Base-by-base conservation (phyloP, 768 basidiomycete genomes). In the Boletus subcaerulescens region DNA sequence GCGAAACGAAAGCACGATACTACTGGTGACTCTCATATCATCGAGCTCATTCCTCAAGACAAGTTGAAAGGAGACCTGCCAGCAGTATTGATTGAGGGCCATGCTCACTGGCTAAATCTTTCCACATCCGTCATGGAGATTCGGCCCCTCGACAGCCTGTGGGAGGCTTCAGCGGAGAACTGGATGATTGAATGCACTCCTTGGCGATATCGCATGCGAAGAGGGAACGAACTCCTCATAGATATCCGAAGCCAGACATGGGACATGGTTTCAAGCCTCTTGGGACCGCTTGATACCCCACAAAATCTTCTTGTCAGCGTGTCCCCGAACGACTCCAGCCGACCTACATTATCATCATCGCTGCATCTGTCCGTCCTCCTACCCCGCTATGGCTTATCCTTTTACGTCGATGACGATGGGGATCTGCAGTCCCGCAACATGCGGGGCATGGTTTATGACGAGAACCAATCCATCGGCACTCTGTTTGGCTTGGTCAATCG, bases 401-500 rank as follows among this genome's bases (percentile, higher is more conserved):
- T 82, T 50, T 72, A 71, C 44, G 32, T 78, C 20, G 67, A 73
- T 31, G 43, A 64, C 2, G 62, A 61, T 3, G 60, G 63, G 15
- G 61, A 68, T 24, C 60, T 81, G 20, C 73, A 76, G 53, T 80
- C 74, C 35, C 65, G 55, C 10, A 77, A 77, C 38, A 65, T 78
- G 38, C 72, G 73, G 13, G 69, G 65, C 20, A 78, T 77, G 70
- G 62, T 76, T 17, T 65, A 80, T 18, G 77, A 80, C 48, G 2
- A 48, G 3, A 47, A 65, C 35, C 81, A 81, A 53, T 77, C 70
- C 1, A 64, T 65, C 2, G 77, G 78, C 2, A 74, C 77, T 1
- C 63, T 83, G 60, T 71, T 79, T 38, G 81, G 80, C 17, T 59
- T 82, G 33, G 36, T 45, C 35, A 73, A 66, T 33, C 71, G 65